Evolutionary conservation across 2,329 filamentous ascomycete species (phyloP).

Genomic region (Talaromyces funiculosus): DNA sequence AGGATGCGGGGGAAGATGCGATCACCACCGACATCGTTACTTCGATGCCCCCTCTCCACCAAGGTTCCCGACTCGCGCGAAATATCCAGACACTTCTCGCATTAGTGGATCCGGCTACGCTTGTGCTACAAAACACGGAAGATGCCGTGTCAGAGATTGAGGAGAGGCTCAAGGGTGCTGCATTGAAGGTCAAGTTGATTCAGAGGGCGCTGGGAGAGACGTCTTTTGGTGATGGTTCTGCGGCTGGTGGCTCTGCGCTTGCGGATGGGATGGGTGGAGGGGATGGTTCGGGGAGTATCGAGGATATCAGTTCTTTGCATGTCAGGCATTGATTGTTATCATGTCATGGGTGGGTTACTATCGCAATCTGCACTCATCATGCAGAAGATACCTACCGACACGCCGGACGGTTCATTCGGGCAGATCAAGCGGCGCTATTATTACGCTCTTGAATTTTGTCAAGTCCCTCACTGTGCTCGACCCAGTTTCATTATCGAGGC

Average conservation of each 20-base stretch:
- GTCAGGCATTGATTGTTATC: constrained; percentile 29
- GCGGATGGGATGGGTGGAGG: constrained; percentile 25
- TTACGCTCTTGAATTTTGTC: not conserved
- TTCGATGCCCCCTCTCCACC: constrained; percentile 43
- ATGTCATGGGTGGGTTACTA: not conserved
- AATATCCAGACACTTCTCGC: constrained; percentile 71
- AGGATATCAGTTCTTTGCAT: constrained; percentile 42
- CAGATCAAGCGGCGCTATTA: not conserved
- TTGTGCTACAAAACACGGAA: constrained; percentile 78
- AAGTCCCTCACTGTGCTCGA: too few relatives aligned
- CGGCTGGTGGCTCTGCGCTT: constrained; percentile 21
- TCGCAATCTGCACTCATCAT: not conserved
- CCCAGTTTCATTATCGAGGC: not conserved
- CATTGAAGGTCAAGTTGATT: constrained; percentile 78
- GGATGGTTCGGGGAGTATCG: constrained; percentile 42
- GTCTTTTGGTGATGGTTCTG: constrained; percentile 22
- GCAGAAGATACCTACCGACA: not conserved
- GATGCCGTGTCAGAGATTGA: constrained; percentile 89
- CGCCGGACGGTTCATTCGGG: not conserved
- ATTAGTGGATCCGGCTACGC: constrained; percentile 69
- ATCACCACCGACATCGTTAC: constrained; percentile 26
- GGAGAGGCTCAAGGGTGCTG: constrained; percentile 75
- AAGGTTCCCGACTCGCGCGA: constrained; percentile 64
- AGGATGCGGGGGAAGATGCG: constrained; percentile 14
- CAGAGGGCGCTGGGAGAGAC: constrained; percentile 60